Evolutionary conservation across 139 green algal genomes (phyloP).

Genomic region (Chlorella sp.): DNA sequence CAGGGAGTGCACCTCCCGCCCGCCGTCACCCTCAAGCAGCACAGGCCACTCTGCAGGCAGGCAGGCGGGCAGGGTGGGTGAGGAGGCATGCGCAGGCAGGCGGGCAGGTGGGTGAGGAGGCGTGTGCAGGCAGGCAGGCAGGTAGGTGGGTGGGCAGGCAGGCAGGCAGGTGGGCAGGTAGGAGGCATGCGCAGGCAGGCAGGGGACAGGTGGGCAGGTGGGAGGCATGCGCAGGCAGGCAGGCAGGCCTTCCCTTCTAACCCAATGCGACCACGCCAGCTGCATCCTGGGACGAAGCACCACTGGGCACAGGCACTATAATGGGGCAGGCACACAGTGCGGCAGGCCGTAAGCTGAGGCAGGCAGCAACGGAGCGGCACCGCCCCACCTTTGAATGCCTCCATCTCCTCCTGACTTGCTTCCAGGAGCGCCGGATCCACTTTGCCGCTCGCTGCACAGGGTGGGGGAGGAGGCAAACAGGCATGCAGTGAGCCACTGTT

Average conservation of each 20-base stretch:
- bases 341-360: too few species aligned
- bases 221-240: too few species aligned
- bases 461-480: neutral
- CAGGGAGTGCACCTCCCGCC: constrained; percentile 64
- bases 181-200: neutral
- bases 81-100: neutral
- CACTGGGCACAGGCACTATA: too few species aligned
- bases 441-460: neutral
- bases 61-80: neutral
- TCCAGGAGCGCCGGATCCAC: too few species aligned
- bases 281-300: too few species aligned
- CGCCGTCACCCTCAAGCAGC: constrained; percentile 71
- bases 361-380: too few species aligned
- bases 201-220: neutral
- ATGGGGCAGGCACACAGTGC: too few species aligned
- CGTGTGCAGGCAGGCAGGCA: neutral
- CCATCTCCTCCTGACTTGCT: neutral
- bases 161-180: neutral
- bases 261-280: too few species aligned
- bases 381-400: neutral
- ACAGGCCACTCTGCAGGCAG: constrained; percentile 54
- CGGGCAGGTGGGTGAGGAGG: neutral
- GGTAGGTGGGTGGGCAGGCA: too few species aligned
- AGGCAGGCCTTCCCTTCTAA: too few species aligned
- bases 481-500: too few species aligned